A percentile compares a stretch with the other conserved stretches of the same genome.
phyloP scores from a whole-genome alignment of 2,329 filamentous ascomycete species.

The Apiospora hydei region DNA sequence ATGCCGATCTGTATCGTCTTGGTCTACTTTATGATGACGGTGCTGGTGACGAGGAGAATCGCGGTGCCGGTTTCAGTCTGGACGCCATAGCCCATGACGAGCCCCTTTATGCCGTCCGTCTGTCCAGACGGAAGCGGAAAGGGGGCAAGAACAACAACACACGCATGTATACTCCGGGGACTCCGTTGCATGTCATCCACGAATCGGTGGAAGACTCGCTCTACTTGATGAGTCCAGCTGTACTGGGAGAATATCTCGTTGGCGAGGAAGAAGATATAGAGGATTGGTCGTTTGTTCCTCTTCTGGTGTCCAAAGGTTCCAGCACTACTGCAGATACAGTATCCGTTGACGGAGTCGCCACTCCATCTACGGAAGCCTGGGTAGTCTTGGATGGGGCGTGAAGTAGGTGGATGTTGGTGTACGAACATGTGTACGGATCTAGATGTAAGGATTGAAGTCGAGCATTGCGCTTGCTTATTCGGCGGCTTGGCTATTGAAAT shows the following conservation, averaged over 20 bases:
- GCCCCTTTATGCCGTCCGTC: conserved; percentile 35
- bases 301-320: not conserved
- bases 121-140: conserved; percentile 31
- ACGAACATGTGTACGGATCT: not conserved
- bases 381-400: conserved; percentile 1
- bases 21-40: conserved; percentile 38
- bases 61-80: conserved; percentile 32
- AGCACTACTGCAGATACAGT: not conserved
- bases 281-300: conserved; percentile 3
- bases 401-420: not conserved
- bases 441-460: not conserved
- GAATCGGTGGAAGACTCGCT: conserved; percentile 12
- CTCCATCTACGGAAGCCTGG: not conserved
- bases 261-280: not conserved
- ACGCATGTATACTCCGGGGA: not conserved
- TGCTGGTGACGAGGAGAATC: not conserved
- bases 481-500: not conserved
- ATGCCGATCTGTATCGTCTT: conserved; percentile 36
- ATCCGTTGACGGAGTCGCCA: not conserved
- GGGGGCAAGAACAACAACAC: not conserved
- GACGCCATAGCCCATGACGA: conserved; percentile 36
- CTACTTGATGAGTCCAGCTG: not conserved
- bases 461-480: not conserved
- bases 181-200: not conserved
- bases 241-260: not conserved